phyloP scores from a whole-genome alignment of 2,329 filamentous ascomycete genomes.

The Didymellaceae sp. region DNA sequence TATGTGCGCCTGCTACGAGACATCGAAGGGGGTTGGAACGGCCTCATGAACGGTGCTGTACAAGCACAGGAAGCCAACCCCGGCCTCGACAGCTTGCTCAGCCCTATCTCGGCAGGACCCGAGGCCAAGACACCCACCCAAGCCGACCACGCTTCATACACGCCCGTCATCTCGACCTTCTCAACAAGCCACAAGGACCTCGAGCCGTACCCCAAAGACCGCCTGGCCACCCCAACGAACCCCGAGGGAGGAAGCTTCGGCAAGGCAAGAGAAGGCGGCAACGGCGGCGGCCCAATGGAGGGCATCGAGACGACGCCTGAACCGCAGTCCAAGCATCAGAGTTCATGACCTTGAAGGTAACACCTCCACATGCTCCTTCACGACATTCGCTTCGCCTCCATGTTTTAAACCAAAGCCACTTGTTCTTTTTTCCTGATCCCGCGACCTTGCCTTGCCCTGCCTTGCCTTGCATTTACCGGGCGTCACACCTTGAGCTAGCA shows the following conservation, averaged over 20 bases:
- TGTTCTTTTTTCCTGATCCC: conserved; percentile 24
- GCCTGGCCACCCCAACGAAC: conserved; percentile 47
- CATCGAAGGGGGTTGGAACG: conserved; percentile 82
- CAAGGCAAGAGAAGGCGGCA: conserved; percentile 25
- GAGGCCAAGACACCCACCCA: conserved; percentile 52
- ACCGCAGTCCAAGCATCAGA: conserved; percentile 15
- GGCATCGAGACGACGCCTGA: conserved; percentile 27
- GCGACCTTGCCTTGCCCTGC: neutral
- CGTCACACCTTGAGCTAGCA: conserved; percentile 16
- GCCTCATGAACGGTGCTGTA: conserved; percentile 46
- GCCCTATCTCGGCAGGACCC: conserved; percentile 41
- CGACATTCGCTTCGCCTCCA: conserved; percentile 42
- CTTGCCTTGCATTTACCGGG: conserved; percentile 24
- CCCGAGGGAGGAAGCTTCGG: conserved; percentile 32
- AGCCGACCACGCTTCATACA: conserved; percentile 46
- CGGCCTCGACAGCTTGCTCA: conserved; percentile 40
- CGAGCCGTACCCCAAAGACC: conserved; percentile 54
- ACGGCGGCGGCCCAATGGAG: conserved; percentile 33
- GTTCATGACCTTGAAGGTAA: conserved; percentile 9
- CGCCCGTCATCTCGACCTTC: conserved; percentile 59
- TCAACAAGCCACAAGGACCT: conserved; percentile 60
- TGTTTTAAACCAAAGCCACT: conserved; percentile 35
- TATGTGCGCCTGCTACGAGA: conserved; percentile 92
- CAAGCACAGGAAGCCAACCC: conserved; percentile 30
- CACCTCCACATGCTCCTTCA: conserved; percentile 17